phyloP scores from a whole-genome alignment of 23 red algal species.

The Agarophyton chilense region DNA sequence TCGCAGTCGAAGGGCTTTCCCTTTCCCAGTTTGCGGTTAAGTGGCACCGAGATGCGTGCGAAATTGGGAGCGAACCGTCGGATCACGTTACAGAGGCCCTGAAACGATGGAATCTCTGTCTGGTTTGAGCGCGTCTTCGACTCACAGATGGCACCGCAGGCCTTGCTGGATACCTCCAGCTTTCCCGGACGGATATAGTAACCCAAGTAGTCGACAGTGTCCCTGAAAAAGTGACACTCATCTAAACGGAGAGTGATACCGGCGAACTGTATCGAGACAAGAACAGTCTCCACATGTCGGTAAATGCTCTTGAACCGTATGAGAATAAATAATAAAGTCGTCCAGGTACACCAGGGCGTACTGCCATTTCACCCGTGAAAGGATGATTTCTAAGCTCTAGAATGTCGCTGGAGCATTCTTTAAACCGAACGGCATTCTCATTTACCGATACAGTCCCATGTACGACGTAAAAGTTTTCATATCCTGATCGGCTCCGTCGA shows the following conservation, averaged over 20 bases:
- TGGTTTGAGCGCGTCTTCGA: no score
- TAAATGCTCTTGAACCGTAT: background rate
- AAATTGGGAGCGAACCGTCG: no score
- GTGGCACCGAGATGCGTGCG: no score
- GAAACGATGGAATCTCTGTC: no score
- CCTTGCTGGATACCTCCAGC: no score
- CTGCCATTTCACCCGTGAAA: background rate
- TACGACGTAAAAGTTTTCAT: background rate
- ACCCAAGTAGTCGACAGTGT: no score
- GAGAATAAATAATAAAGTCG: background rate
- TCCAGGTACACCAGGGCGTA: background rate
- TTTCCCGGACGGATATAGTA: no score
- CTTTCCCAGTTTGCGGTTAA: no score
- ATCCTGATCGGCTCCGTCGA: background rate
- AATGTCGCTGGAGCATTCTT: background rate
- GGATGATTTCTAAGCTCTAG: background rate
- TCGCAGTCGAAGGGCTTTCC: no score
- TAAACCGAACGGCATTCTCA: background rate
- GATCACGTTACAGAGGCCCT: no score
- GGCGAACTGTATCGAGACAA: background rate
- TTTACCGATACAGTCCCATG: background rate
- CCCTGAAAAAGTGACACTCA: background rate
- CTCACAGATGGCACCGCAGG: no score
- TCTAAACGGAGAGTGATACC: background rate
- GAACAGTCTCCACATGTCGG: background rate